Base-by-base conservation (phyloP, 495 filamentous ascomycete genomes). In the Penicillium bovifimosum region DNA sequence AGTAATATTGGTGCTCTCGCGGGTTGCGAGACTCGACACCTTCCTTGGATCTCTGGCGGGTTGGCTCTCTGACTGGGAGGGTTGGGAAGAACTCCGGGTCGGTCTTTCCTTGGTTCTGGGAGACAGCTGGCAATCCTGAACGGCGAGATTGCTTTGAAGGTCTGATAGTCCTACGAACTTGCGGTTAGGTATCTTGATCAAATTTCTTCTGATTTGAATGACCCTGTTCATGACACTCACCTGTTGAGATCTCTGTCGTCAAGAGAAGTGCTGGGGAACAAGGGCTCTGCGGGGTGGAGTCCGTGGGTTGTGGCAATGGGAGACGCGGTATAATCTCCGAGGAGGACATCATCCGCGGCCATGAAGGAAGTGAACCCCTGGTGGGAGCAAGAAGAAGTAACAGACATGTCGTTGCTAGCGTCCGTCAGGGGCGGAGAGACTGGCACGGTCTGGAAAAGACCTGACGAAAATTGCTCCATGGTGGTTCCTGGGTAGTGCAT, bases 1-100 rank as follows among this genome's bases (percentile, higher is more conserved):
- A 83, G 72, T 96, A 96, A 55, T 88, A 80, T 27, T 77, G 81
- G 68, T 96, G 84, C 56, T 86, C 85, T 66, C 90, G 74, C 14
- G 88, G 87, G 70, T 83, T 84, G 65, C 85, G 76, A 63, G 68
- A 52, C 36, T 77, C 70, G 36, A 64, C 55, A 40, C 66, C 64
- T 39, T 79, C 77, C 67, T 77, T 80, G 58, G 75, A 68, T 58
- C 67, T 68, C 46, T 71, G 68, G 31, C 71, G 72, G 43, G 63
- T 33, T 32, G 68, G 62, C 40, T 74, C 73, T 56, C 67, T 67
- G 24, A 63, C 61, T 10, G 69, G 66, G 33, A 76, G 60, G 16
- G 70, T 55, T 4, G 61, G 60, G 64, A 71, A 75, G 34, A 70
- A 68, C 4, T 75, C 72, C 39, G 58, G 55, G 14, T 76, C 72